These are phyloP conservation scores for Haplographium delicatum DNA, from an alignment of 495 filamentous ascomycete species.

Conservation along the genomic window DNA sequence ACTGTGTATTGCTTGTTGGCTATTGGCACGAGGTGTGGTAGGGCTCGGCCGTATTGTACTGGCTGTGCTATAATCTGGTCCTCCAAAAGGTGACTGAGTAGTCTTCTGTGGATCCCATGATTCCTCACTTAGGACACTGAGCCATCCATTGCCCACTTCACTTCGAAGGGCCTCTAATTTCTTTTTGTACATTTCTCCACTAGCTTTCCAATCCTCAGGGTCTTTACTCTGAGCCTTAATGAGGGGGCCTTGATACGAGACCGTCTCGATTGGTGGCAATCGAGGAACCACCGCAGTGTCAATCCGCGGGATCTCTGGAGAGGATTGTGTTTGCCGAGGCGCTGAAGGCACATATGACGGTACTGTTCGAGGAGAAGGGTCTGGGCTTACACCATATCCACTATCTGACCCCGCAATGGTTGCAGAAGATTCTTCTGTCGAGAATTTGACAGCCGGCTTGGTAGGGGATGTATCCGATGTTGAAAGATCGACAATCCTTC, in stretches of 20 bases:
- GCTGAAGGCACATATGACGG: slow-evolving; percentile 19
- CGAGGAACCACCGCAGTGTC: slow-evolving; percentile 37
- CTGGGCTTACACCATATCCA: slow-evolving; percentile 25
- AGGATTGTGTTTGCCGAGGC: slow-evolving; percentile 22
- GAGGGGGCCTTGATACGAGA: slow-evolving; percentile 34
- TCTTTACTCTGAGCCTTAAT: slow-evolving; percentile 35
- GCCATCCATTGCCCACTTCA: slow-evolving; percentile 78
- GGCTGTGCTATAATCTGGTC: slow-evolving; percentile 34
- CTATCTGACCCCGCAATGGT: slow-evolving; percentile 13
- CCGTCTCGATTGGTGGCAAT: slow-evolving; percentile 34
- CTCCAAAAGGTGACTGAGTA: slow-evolving; percentile 13
- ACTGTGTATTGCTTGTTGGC: slow-evolving; percentile 45
- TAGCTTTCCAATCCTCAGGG: slow-evolving; percentile 57
- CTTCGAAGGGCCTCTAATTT: slow-evolving; percentile 80
- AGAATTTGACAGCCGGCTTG: slow-evolving; percentile 16
- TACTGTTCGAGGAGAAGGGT: slow-evolving; percentile 20
- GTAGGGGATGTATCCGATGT: slow-evolving; percentile 47
- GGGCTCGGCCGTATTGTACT: slow-evolving; percentile 33
- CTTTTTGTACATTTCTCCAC: slow-evolving; percentile 73
- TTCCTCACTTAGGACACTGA: slow-evolving; percentile 79
- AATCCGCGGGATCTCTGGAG: slow-evolving; percentile 40
- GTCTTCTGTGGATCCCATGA: slow-evolving; percentile 41
- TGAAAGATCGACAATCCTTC: slow-evolving; percentile 80
- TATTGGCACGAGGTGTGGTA: slow-evolving; percentile 37
- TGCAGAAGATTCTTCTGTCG: slow-evolving; percentile 14